These are phyloP conservation scores for Magnaporthiopsis poae DNA, from an alignment of 2,329 filamentous ascomycete genomes.

Conservation along the genomic window DNA sequence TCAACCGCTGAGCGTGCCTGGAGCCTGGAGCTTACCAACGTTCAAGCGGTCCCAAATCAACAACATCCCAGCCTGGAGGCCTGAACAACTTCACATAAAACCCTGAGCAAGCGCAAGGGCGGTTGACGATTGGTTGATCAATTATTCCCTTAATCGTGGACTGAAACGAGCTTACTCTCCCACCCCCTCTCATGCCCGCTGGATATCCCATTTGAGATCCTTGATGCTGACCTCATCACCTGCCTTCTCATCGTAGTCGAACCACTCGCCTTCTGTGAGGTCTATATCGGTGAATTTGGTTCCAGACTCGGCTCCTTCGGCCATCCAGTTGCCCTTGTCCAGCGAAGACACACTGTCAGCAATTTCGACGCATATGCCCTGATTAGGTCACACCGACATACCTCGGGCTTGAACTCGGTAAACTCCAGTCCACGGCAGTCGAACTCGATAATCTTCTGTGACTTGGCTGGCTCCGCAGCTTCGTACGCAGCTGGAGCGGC, in stretches of 20 bases:
- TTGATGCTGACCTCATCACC: conserved; percentile 87
- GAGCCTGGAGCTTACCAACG: background rate
- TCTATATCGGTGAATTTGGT: conserved; percentile 79
- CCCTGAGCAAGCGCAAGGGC: background rate
- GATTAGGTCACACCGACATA: conserved; percentile 28
- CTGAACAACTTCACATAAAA: background rate
- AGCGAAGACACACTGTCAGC: conserved; percentile 3
- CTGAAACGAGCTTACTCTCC: no score
- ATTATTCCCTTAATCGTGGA: no score
- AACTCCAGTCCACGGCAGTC: conserved; percentile 94
- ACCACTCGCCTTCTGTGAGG: conserved; percentile 86
- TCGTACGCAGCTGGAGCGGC: conserved; percentile 62
- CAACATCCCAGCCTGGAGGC: background rate
- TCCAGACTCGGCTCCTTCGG: conserved; percentile 66
- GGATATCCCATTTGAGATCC: conserved; percentile 77
- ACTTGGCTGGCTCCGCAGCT: conserved; percentile 60
- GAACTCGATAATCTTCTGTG: conserved; percentile 74
- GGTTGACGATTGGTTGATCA: no score
- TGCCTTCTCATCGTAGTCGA: conserved; percentile 91
- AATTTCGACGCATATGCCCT: background rate
- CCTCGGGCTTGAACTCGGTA: conserved; percentile 79
- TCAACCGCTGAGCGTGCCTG: background rate
- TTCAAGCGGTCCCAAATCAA: background rate
- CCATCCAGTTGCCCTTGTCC: conserved; percentile 75
- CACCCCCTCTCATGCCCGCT: conserved; percentile 45